phyloP scores from a whole-genome alignment of 2,329 filamentous ascomycete species.

The Onygena corvina region DNA sequence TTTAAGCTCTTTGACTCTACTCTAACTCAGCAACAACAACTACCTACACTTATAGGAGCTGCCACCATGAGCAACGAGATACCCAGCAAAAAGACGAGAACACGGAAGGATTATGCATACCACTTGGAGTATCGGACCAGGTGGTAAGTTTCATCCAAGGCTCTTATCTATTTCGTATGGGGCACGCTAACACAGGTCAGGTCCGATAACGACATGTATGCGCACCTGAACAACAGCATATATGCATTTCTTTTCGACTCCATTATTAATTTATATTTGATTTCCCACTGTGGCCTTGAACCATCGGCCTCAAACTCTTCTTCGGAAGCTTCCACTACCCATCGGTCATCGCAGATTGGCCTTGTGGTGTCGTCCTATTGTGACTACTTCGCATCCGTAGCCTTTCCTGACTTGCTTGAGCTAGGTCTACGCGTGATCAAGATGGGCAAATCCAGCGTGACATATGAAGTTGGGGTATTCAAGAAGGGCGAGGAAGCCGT shows the following conservation, averaged over 20 bases:
- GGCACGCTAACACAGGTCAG: slow-evolving; percentile 33
- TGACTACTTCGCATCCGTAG: slow-evolving; percentile 70
- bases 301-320: slow-evolving; percentile 55
- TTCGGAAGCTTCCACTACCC: slow-evolving; percentile 10
- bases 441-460: slow-evolving; percentile 74
- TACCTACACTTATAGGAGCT: not conserved
- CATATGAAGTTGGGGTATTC: slow-evolving; percentile 82
- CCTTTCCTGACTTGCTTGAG: slow-evolving; percentile 72
- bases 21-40: slow-evolving; percentile 4
- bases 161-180: not conserved
- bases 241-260: slow-evolving; percentile 85
- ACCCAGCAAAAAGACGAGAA: slow-evolving; percentile 48
- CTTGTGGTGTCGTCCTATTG: slow-evolving; percentile 77
- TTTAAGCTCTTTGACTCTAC: slow-evolving; percentile 17
- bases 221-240: slow-evolving; percentile 82
- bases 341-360: slow-evolving; percentile 52
- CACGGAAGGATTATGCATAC: slow-evolving; percentile 61
- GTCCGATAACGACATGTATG: slow-evolving; percentile 91
- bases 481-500: slow-evolving; percentile 59
- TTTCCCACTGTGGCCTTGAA: slow-evolving; percentile 60
- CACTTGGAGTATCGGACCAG: slow-evolving; percentile 71
- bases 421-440: slow-evolving; percentile 71
- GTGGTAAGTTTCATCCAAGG: slow-evolving; percentile 47
- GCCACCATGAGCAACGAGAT: slow-evolving; percentile 22
- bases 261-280: slow-evolving; percentile 78